A percentile compares a stretch with the other conserved stretches of the same genome.
These are phyloP conservation scores for Crotalaria pallida DNA, from an alignment of 306 rosid genomes.

Conservation along the genomic window DNA sequence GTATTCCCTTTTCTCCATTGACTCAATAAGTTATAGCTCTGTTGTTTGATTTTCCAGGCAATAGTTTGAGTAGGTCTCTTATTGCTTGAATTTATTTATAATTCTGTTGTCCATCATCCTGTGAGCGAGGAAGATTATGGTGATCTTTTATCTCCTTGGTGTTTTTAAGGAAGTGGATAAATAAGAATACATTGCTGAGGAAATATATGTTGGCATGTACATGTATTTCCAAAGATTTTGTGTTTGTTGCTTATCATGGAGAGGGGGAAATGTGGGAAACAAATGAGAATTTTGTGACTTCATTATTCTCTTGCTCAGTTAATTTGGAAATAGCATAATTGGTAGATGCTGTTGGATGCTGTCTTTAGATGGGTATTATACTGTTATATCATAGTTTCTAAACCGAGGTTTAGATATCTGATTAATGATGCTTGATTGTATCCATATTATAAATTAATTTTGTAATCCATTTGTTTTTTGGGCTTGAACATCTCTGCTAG, in stretches of 20 bases:
- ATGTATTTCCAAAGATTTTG: not conserved
- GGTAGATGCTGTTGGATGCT: not conserved
- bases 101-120: not conserved
- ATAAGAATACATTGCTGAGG: not conserved
- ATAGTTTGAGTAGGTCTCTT: not conserved
- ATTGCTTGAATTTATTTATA: not conserved
- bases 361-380: not conserved
- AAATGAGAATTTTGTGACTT: no score
- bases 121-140: not conserved
- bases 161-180: not conserved
- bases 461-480: not conserved
- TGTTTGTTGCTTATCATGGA: no score
- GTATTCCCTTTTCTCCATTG: not conserved
- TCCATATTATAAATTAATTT: not conserved
- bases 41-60: no score
- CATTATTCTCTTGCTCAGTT: no score
- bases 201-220: not conserved
- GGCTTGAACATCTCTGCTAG: not conserved
- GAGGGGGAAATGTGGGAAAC: no score
- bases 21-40: not conserved
- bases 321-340: no score
- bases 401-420: not conserved
- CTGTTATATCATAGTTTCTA: not conserved
- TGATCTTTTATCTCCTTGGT: not conserved
- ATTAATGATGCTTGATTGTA: not conserved